phyloP scores from a whole-genome alignment of 148 eudicot genomes.

The Heliosperma pusillum region DNA sequence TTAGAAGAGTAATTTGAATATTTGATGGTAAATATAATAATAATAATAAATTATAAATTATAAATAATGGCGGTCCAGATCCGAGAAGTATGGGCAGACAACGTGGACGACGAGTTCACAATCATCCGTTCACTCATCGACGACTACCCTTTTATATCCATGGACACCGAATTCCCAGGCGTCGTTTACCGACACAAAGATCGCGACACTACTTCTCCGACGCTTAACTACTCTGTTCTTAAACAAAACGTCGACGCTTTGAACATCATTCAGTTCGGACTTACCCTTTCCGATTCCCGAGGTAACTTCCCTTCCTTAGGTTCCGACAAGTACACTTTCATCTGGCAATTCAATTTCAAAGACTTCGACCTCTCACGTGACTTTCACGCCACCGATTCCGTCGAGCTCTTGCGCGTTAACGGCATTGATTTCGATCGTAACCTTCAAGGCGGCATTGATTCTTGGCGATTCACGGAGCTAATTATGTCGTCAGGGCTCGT shows the following conservation, averaged over 20 bases:
- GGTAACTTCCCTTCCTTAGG: constrained; percentile 54
- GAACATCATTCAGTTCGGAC: constrained; percentile 56
- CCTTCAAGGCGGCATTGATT: constrained; percentile 36
- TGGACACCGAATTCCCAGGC: constrained; percentile 76
- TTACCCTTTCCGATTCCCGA: constrained; percentile 45
- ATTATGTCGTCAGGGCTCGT: constrained; percentile 64
- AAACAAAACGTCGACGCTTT: constrained; percentile 56
- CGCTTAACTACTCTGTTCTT: constrained; percentile 31
- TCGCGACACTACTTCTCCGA: neutral
- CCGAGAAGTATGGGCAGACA: constrained; percentile 47
- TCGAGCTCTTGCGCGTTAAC: constrained; percentile 35
- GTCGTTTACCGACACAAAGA: constrained; percentile 30
- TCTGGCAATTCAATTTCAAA: constrained; percentile 67
- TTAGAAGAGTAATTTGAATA: too few relatives aligned
- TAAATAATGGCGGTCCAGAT: constrained; percentile 19
- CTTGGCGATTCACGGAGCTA: constrained; percentile 42
- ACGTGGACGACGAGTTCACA: constrained; percentile 38
- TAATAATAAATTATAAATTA: neutral
- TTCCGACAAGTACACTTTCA: constrained; percentile 30
- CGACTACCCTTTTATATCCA: constrained; percentile 39
- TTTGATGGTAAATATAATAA: neutral
- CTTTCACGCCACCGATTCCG: constrained; percentile 37
- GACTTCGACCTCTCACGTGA: constrained; percentile 46
- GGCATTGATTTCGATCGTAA: constrained; percentile 41
- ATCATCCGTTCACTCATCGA: constrained; percentile 34